Conservation (phyloP, 1,284 basidiomycete species). For the Calocybe gambosa region DNA sequence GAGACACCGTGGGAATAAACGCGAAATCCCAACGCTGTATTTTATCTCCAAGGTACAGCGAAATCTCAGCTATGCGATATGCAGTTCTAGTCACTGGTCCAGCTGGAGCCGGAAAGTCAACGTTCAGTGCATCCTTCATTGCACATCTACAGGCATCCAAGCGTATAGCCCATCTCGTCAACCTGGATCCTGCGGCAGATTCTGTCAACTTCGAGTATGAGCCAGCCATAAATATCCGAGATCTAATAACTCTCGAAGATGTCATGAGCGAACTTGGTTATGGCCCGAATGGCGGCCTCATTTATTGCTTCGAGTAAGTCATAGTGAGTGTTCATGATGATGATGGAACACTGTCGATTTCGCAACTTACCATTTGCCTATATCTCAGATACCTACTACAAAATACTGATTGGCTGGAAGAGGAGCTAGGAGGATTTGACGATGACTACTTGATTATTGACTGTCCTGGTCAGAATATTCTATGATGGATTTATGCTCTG, state of each 20-base stretch:
- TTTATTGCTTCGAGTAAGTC: slow-evolving; percentile 99
- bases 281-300: slow-evolving; percentile 94
- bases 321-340: slow-evolving; percentile 31
- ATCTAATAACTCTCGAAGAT: slow-evolving; percentile 90
- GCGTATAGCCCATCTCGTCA: slow-evolving; percentile 89
- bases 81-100: slow-evolving; percentile 87
- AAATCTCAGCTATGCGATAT: slow-evolving; percentile 72
- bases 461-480: slow-evolving; percentile 71
- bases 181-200: slow-evolving; percentile 95
- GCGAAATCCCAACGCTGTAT: neutral
- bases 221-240: slow-evolving; percentile 91
- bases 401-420: slow-evolving; percentile 99
- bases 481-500: neutral
- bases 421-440: slow-evolving; percentile 90
- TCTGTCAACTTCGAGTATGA: slow-evolving; percentile 84
- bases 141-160: slow-evolving; percentile 85
- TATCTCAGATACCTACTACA: slow-evolving; percentile 81
- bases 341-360: neutral
- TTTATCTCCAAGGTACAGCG: neutral
- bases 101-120: slow-evolving; percentile 97
- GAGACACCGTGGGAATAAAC: slow-evolving; percentile 12
- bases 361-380: neutral
- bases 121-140: slow-evolving; percentile 86
- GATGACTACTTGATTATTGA: slow-evolving; percentile 98
- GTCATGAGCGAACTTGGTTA: slow-evolving; percentile 95